Conservation (phyloP, 2,329 filamentous ascomycete genomes). For the Aspergillus viridinutans region DNA sequence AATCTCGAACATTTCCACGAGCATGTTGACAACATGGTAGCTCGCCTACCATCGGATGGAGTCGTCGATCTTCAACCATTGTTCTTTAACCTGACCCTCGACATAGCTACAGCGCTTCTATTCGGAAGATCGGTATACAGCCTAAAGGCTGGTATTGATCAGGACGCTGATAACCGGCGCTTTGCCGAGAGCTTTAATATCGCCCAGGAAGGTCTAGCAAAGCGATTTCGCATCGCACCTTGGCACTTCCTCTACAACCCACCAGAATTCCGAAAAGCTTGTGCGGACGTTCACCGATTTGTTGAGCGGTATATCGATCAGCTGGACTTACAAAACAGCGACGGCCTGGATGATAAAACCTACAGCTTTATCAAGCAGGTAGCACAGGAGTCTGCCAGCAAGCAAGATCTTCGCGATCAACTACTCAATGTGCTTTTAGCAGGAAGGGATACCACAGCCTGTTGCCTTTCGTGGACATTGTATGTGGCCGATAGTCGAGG, state of each 20-base stretch:
- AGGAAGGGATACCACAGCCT: slow-evolving; percentile 24
- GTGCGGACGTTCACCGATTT: not conserved
- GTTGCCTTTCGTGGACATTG: slow-evolving; percentile 17
- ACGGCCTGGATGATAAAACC: not conserved
- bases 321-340: not conserved
- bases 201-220: slow-evolving; percentile 13
- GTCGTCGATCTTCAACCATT: slow-evolving; percentile 30
- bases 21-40: slow-evolving; percentile 32
- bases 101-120: slow-evolving; percentile 34
- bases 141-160: slow-evolving; percentile 11
- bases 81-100: slow-evolving; percentile 38
- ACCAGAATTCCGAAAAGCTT: not conserved
- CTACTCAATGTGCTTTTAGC: slow-evolving; percentile 22
- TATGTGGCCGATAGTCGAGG: not conserved
- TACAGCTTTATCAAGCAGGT: not conserved
- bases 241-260: slow-evolving; percentile 1
- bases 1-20: slow-evolving; percentile 29
- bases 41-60: slow-evolving; percentile 13
- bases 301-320: not conserved
- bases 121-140: slow-evolving; percentile 24
- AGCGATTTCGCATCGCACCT: not conserved
- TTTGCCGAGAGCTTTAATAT: slow-evolving; percentile 20
- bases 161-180: not conserved
- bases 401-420: slow-evolving; percentile 12
- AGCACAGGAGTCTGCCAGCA: not conserved